phyloP scores from a whole-genome alignment of 108 stramenopile genomes.

The Aurantiochytrium sp. region DNA sequence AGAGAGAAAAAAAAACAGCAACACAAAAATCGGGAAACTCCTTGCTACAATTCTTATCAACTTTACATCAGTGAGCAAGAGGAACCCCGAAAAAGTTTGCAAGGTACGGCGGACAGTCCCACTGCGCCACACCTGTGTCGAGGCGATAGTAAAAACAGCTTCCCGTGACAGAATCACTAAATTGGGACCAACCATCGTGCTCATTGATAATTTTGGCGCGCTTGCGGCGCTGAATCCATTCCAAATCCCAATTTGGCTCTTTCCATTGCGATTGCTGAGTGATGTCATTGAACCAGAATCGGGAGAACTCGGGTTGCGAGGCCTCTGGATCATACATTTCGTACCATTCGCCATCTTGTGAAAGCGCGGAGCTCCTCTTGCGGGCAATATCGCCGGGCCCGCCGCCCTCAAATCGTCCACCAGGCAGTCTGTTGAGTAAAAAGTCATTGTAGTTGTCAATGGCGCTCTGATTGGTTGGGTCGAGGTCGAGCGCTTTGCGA shows the following conservation, averaged over 20 bases:
- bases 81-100: not conserved
- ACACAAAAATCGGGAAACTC: too few species aligned
- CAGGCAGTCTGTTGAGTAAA: slow-evolving; percentile 43
- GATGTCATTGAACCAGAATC: not conserved
- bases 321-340: not conserved
- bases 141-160: not conserved
- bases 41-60: too few species aligned
- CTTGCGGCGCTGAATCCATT: not conserved
- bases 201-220: not conserved
- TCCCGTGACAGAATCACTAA: not conserved
- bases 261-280: not conserved
- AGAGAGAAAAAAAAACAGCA: too few species aligned
- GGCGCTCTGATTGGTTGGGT: slow-evolving; percentile 38
- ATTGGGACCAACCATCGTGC: slow-evolving; percentile 7
- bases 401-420: slow-evolving; percentile 30
- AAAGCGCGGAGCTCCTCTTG: slow-evolving; percentile 25
- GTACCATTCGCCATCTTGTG: not conserved
- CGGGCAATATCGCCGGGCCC: slow-evolving; percentile 37
- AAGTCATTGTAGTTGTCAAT: slow-evolving; percentile 45
- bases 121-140: not conserved
- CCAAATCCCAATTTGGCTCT: not conserved
- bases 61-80: not conserved
- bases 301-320: not conserved
- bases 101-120: not conserved
- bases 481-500: slow-evolving; percentile 41